Conservation (phyloP, 2,329 filamentous ascomycete species). For the Akanthomyces uredinophilus region DNA sequence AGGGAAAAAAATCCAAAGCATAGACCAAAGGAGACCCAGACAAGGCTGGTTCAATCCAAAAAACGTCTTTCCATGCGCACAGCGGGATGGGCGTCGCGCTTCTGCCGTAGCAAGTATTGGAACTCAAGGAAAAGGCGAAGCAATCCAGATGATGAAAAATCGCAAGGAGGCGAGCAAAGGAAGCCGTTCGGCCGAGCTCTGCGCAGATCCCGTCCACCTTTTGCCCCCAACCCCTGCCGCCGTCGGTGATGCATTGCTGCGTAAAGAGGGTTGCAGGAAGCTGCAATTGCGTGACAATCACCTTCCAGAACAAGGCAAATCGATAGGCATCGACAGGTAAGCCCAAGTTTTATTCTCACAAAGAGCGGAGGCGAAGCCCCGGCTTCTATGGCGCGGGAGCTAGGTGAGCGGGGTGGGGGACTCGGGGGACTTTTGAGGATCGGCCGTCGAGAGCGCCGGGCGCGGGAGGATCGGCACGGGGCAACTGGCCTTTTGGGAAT, state of each 20-base stretch:
- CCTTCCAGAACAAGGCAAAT: background rate
- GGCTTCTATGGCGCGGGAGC: background rate
- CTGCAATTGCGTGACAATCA: background rate
- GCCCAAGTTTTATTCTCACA: background rate
- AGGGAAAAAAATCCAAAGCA: background rate
- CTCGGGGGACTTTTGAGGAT: background rate
- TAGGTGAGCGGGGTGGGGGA: background rate
- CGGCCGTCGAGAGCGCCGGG: background rate
- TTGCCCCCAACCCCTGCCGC: too few relatives aligned
- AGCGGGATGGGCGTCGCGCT: too few relatives aligned
- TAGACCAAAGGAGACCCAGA: background rate
- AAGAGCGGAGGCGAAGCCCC: background rate
- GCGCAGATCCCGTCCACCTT: background rate
- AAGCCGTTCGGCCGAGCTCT: background rate
- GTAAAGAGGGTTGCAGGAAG: background rate
- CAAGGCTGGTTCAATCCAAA: background rate
- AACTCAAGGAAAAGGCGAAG: background rate
- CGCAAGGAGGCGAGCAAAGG: background rate
- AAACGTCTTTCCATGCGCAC: background rate
- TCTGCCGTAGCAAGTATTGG: background rate
- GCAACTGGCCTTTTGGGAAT: slow-evolving; percentile 12
- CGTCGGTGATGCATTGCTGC: background rate
- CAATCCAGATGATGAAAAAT: background rate
- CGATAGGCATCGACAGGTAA: background rate
- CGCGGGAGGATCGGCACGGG: slow-evolving; percentile 1